phyloP scores from a whole-genome alignment of 345 rosid species.

The Turnera subulata region DNA sequence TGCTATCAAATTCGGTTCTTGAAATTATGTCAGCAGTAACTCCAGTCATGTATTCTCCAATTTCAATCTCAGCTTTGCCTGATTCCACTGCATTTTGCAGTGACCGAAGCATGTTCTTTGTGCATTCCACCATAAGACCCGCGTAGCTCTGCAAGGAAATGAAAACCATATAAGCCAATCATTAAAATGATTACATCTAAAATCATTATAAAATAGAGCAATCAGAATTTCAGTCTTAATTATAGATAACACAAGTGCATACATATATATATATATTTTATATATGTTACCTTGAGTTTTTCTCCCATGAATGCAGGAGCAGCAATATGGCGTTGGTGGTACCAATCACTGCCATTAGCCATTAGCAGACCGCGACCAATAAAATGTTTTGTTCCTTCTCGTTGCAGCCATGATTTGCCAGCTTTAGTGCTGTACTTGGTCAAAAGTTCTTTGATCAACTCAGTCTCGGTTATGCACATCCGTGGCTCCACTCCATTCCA shows the following conservation, averaged over 20 bases:
- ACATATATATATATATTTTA: not conserved
- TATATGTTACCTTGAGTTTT: conserved; percentile 18
- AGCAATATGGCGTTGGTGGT: conserved; percentile 29
- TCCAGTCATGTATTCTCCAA: conserved; percentile 62
- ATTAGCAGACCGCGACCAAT: conserved; percentile 74
- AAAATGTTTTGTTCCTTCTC: conserved; percentile 81
- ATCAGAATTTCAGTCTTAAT: no score
- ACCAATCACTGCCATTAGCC: conserved; percentile 72
- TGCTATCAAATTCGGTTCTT: conserved; percentile 73
- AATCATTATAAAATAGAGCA: no score
- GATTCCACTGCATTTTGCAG: conserved; percentile 40
- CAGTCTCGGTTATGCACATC: conserved; percentile 71
- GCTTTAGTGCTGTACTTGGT: conserved; percentile 62
- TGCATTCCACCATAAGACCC: conserved; percentile 82
- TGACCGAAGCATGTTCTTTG: conserved; percentile 50
- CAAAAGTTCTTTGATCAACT: conserved; percentile 67
- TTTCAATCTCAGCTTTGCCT: conserved; percentile 72
- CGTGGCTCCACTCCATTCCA: conserved; percentile 95
- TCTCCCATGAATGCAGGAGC: conserved; percentile 34
- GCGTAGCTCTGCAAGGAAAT: conserved; percentile 52
- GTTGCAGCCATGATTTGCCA: conserved; percentile 92
- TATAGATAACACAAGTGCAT: no score
- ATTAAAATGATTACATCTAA: not conserved
- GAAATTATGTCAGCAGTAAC: conserved; percentile 88
- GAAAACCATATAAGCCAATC: not conserved